phyloP scores from a whole-genome alignment of 106 monocot species.

The Allium cepa region DNA sequence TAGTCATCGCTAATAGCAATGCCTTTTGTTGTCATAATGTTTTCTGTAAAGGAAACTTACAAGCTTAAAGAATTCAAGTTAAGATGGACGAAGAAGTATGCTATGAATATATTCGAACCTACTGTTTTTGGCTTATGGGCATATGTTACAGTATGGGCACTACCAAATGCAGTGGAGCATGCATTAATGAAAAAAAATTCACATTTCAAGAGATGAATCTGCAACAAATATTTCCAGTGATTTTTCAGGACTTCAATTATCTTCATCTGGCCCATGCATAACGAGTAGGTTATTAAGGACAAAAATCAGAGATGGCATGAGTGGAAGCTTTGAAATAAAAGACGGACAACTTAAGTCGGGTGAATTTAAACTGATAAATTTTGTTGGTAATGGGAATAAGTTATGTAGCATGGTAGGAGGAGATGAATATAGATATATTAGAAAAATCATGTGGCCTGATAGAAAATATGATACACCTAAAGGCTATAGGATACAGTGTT shows the following conservation, averaged over 20 bases:
- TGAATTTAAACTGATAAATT: conserved; percentile 44
- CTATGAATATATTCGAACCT: conserved; percentile 3
- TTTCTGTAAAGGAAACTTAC: conserved; percentile 16
- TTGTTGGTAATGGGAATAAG: conserved; percentile 5
- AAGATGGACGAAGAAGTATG: conserved; percentile 39
- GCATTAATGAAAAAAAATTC: conserved; percentile 3
- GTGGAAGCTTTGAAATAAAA: conserved; percentile 32
- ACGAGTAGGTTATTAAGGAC: conserved; percentile 3
- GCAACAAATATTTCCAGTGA: conserved; percentile 9
- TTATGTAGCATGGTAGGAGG: conserved; percentile 9
- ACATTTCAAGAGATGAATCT: too few species aligned
- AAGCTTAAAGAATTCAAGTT: conserved; percentile 23
- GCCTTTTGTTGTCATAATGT: conserved; percentile 13
- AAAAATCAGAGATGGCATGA: conserved; percentile 24
- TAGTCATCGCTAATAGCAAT: too few species aligned
- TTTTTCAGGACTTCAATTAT: conserved; percentile 15
- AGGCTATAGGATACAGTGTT: conserved; percentile 37
- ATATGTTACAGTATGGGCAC: conserved; percentile 49
- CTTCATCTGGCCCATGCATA: conserved; percentile 20
- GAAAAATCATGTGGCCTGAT: conserved; percentile 28
- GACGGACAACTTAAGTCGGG: conserved; percentile 26
- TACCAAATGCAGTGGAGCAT: conserved; percentile 34
- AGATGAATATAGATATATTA: background rate
- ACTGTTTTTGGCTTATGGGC: conserved; percentile 53
- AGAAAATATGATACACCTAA: conserved; percentile 10